Evolutionary conservation across 1,284 basidiomycete species (phyloP).

Genomic region (Uromyces viciae-fabae): DNA sequence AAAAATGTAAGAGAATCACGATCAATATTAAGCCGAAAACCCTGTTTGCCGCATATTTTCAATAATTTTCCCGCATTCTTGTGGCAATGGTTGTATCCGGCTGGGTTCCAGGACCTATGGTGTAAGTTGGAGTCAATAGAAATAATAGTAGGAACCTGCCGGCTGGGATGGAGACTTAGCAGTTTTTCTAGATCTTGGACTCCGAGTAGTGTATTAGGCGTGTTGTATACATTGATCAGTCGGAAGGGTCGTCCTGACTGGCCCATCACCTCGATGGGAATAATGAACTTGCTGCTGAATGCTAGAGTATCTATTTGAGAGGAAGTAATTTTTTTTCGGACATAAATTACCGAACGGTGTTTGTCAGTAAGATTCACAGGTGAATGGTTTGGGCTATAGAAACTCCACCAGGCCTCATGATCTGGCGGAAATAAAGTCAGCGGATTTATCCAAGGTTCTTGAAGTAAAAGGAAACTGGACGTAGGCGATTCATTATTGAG

Average conservation of each 20-base stretch:
- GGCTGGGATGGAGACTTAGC: too few relatives aligned
- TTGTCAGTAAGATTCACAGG: not conserved
- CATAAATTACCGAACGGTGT: not conserved
- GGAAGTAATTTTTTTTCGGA: not conserved
- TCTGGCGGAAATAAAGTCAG: not conserved
- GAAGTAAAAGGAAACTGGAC: not conserved
- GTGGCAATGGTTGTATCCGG: not conserved
- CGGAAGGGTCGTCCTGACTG: not conserved
- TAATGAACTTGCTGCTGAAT: not conserved
- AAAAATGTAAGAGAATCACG: not conserved
- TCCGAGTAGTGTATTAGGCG: not conserved
- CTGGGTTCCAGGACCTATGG: not conserved
- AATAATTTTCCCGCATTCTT: not conserved
- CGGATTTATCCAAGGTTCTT: not conserved
- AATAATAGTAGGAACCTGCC: not conserved
- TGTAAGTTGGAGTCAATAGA: constrained; percentile 5
- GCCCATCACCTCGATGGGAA: not conserved
- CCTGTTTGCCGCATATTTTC: not conserved
- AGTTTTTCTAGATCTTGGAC: too few relatives aligned
- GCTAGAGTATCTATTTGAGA: not conserved
- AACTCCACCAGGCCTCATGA: not conserved
- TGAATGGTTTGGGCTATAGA: not conserved
- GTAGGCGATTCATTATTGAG: not conserved
- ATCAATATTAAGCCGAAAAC: not conserved
- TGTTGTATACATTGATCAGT: not conserved